Percentiles rank a stretch among this genome's conserved stretches.
These are phyloP conservation scores for Crithidia brevicula DNA, from an alignment of 208 protist genomes.

Conservation along the genomic window DNA sequence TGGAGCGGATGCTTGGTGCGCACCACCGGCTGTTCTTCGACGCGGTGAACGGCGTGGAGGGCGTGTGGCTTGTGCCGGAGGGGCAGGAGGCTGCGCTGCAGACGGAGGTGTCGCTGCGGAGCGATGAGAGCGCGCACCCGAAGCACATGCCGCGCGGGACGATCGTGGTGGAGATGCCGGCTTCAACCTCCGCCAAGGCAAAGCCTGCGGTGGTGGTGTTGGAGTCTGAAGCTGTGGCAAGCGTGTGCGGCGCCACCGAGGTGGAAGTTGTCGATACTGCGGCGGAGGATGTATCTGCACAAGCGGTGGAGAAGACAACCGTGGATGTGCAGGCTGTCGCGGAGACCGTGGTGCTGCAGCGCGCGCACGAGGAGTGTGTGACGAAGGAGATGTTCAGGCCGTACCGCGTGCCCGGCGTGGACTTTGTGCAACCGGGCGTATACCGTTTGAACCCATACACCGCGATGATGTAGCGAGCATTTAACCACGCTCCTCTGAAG, in stretches of 20 bases:
- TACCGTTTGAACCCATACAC: constrained; percentile 50
- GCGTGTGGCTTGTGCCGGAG: constrained; percentile 56
- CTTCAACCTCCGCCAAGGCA: background rate
- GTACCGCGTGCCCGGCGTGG: constrained; percentile 16
- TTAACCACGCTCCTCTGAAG: too few species aligned
- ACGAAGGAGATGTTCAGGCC: background rate
- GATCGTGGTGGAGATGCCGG: constrained; percentile 64
- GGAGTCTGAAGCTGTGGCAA: too few species aligned
- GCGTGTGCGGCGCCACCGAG: too few species aligned
- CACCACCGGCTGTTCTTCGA: constrained; percentile 82
- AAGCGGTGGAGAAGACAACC: background rate
- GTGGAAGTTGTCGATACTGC: background rate
- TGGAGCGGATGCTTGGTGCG: constrained; percentile 40
- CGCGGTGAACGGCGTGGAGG: constrained; percentile 54
- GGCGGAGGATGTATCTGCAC: background rate
- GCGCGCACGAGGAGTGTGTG: background rate
- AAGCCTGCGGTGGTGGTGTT: background rate
- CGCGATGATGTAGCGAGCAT: constrained; percentile 11
- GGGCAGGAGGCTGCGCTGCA: constrained; percentile 32
- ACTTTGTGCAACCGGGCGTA: constrained; percentile 26
- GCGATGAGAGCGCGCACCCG: constrained; percentile 27
- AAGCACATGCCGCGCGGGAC: constrained; percentile 72
- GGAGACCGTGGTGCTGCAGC: background rate
- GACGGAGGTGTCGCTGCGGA: constrained; percentile 33
- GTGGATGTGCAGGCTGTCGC: background rate